These are phyloP conservation scores for Karstenula rhodostoma DNA, from an alignment of 2,329 filamentous ascomycete genomes.

Conservation along the genomic window DNA sequence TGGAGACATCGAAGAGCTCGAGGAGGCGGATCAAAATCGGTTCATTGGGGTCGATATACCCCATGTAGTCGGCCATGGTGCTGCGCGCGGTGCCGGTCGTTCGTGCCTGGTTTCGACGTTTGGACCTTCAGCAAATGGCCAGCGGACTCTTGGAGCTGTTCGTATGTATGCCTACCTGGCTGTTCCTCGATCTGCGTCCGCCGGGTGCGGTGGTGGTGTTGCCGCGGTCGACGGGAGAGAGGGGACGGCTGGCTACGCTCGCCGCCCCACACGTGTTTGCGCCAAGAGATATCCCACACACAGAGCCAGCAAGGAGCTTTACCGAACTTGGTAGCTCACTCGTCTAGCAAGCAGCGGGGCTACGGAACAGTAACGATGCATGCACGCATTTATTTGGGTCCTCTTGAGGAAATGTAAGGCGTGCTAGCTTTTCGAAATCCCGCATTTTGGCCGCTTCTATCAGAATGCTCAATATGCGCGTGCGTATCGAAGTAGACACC, in stretches of 20 bases:
- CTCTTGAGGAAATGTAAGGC: not conserved
- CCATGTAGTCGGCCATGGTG: not conserved
- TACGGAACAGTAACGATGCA: not conserved
- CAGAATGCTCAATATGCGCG: not conserved
- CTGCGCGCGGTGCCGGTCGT: not conserved
- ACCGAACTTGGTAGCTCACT: not conserved
- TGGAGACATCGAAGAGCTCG: not conserved
- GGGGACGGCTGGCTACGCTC: not conserved
- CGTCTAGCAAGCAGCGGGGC: not conserved
- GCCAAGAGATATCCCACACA: not conserved
- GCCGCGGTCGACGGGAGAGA: not conserved
- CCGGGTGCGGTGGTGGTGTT: not conserved
- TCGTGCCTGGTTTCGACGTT: not conserved
- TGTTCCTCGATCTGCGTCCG: not conserved
- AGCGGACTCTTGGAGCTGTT: not conserved
- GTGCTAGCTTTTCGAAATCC: not conserved
- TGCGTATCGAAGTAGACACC: not conserved
- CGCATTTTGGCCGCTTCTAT: not conserved
- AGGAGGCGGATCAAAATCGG: no score
- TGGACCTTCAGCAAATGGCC: not conserved
- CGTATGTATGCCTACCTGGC: not conserved
- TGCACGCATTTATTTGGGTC: not conserved
- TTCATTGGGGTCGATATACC: not conserved
- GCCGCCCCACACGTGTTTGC: not conserved
- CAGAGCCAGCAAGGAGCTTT: not conserved